Evolutionary conservation across 192 early-diverging fungal genomes (phyloP).

Genomic region (Backusella morwellensis): DNA sequence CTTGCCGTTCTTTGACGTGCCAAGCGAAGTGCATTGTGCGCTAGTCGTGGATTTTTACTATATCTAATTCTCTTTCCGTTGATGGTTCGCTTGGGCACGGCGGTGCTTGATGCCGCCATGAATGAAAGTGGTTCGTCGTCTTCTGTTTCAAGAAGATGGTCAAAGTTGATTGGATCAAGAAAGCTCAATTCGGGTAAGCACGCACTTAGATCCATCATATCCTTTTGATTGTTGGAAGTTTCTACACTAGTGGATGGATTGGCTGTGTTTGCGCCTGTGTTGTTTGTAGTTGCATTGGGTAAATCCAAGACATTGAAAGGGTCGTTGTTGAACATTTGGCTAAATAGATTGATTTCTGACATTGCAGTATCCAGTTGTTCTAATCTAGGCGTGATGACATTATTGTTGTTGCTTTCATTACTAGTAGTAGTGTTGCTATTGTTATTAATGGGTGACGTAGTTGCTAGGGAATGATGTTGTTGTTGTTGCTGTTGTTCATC

Average conservation of each 20-base stretch:
- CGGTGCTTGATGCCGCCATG: neutral
- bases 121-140: neutral
- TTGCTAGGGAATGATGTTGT: neutral
- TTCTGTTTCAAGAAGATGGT: neutral
- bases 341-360: constrained; percentile 13
- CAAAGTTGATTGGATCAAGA: neutral
- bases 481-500: neutral
- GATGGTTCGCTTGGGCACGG: constrained; percentile 13
- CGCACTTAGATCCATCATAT: constrained; percentile 7
- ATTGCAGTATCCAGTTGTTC: constrained; percentile 1
- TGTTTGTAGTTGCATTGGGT: neutral
- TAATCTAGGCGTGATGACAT: neutral
- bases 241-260: neutral
- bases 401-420: neutral
- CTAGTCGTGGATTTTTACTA: constrained; percentile 17
- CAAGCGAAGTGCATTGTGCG: constrained; percentile 13
- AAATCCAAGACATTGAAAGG: constrained; percentile 9
- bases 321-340: constrained; percentile 18
- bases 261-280: neutral
- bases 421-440: neutral
- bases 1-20: constrained; percentile 1
- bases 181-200: constrained; percentile 3
- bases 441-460: neutral
- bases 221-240: neutral
- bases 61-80: constrained; percentile 23